phyloP scores from a whole-genome alignment of 805 yeast species.

The Candida broadrunensis region DNA sequence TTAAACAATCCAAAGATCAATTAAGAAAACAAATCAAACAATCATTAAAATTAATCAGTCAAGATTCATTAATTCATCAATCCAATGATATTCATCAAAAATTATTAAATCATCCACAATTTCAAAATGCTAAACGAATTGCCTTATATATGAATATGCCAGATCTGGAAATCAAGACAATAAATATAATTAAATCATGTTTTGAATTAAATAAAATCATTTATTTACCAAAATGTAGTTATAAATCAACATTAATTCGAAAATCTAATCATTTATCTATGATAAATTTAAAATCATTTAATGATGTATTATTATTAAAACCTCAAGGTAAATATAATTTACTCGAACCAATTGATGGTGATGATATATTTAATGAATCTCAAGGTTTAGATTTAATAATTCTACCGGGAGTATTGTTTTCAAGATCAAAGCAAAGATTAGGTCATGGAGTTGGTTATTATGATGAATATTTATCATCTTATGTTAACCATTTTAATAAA shows the following conservation, averaged over 20 bases:
- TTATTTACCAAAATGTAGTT: conserved; percentile 55
- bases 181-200: conserved; percentile 47
- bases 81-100: conserved; percentile 18
- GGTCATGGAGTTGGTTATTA: conserved; percentile 96
- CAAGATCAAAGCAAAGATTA: conserved; percentile 49
- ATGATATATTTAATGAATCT: conserved; percentile 20
- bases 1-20: conserved; percentile 3
- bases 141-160: conserved; percentile 82
- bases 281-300: conserved; percentile 42
- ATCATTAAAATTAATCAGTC: conserved; percentile 13
- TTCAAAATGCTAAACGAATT: conserved; percentile 43
- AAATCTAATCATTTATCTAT: conserved; percentile 50
- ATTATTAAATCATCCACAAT: conserved; percentile 28
- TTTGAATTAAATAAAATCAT: conserved; percentile 50
- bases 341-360: conserved; percentile 57
- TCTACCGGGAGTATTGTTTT: conserved; percentile 85
- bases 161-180: conserved; percentile 63
- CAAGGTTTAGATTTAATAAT: conserved; percentile 62
- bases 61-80: conserved; percentile 17
- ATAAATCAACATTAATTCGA: conserved; percentile 24
- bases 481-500: conserved; percentile 13
- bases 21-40: conserved; percentile 24
- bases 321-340: conserved; percentile 71
- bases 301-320: conserved; percentile 42
- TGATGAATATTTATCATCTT: conserved; percentile 52